These are phyloP conservation scores for Clarireedia homoeocarpa DNA, from an alignment of 2,329 filamentous ascomycete species.

Conservation along the genomic window DNA sequence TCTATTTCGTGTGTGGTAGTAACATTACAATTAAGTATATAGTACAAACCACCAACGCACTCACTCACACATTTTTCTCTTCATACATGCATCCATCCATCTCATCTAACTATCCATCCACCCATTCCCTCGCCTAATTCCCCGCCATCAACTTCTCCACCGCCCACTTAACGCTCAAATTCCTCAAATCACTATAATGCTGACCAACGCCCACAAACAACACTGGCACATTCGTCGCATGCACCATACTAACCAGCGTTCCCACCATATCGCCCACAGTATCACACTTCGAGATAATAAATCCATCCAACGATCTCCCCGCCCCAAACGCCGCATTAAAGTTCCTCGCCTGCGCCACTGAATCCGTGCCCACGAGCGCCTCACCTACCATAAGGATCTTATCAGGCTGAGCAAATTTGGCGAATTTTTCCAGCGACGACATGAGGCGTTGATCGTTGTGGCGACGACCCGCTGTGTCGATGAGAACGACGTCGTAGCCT, in stretches of 20 bases:
- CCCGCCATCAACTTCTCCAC: conserved; percentile 53
- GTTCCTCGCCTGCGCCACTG: conserved; percentile 89
- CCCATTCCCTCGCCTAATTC: conserved; percentile 17
- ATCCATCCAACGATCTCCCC: conserved; percentile 77
- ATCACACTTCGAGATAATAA: conserved; percentile 98
- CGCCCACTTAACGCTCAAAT: conserved; percentile 63
- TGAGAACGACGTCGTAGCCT: conserved; percentile 86
- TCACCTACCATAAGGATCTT: conserved; percentile 96
- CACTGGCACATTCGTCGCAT: conserved; percentile 93
- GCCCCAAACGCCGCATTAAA: conserved; percentile 90
- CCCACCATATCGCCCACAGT: conserved; percentile 93
- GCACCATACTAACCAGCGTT: conserved; percentile 92
- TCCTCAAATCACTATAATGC: conserved; percentile 60
- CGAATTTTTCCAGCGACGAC: conserved; percentile 95
- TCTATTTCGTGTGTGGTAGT: too few relatives aligned
- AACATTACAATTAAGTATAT: too few relatives aligned
- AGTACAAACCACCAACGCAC: too few relatives aligned
- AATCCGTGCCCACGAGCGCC: conserved; percentile 90
- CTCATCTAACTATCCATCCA: too few relatives aligned
- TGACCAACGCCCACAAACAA: conserved; percentile 78
- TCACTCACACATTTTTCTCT: too few relatives aligned
- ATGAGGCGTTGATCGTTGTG: conserved; percentile 96
- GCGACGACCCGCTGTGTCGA: conserved; percentile 88
- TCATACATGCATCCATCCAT: too few relatives aligned
- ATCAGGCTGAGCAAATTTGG: conserved; percentile 89